Base-by-base conservation (phyloP, 2,329 filamentous ascomycete species). In the Xylaria arbuscula region DNA sequence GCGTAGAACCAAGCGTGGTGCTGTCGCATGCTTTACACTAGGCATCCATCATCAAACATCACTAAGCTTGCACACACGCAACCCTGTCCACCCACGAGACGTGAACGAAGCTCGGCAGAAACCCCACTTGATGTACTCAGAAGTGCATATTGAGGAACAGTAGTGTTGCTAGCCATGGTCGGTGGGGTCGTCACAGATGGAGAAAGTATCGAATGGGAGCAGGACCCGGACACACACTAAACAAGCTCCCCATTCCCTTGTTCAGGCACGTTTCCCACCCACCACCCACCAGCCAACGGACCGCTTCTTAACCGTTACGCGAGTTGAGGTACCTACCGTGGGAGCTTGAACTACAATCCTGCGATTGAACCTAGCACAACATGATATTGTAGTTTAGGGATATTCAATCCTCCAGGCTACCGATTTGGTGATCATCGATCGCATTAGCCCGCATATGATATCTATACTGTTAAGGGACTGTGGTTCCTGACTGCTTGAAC, bases 201-300 rank as follows among this genome's bases (percentile, higher is more conserved):
- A 45, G 57, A 62, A 11, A 64, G 36, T 19, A 69, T 67, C 63
- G 45, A 69, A 69, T 66, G 40, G 34, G 45, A 64, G 54, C 28
- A 40, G 38, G 64, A 47, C 57, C 61, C 64, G 56, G 60, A 57
- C 65, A 59, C 64, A 65, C 59, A 55, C 57, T 13, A 54, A 36
- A 50, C 56, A 57, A 28, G 36, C 36, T 56, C 47, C 34, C 55
- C 51, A 28, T 45, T 59, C 54, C 54, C 51, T 59, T 55, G 60
- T 54, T 61, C 66, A 71, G 69, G 67, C 55, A 69, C 67, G 54
- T 71, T 63, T 40, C 55, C 51, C 54, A 62, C 69, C 68, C 58
- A 61, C 62, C 57, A 2, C n/a, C n/a, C n/a, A n/a, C n/a, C n/a
- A 61, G 56, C 53, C 32, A 66, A 45, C 55, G 63, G 53, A 56